phyloP scores from a whole-genome alignment of 768 basidiomycete genomes.

The Mycena capillaripes region DNA sequence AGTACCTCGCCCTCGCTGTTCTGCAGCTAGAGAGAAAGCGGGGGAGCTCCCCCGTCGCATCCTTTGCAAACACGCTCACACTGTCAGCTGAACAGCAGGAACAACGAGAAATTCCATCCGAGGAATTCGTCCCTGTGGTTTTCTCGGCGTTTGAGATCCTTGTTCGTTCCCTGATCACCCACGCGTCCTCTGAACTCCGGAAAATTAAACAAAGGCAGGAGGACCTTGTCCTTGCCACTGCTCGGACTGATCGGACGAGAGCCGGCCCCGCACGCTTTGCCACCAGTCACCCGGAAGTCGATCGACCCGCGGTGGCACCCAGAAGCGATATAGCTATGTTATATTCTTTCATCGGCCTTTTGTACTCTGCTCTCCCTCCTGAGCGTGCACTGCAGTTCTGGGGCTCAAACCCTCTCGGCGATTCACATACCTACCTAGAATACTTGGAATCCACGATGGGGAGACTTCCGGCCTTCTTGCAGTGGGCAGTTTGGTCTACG shows the following conservation, averaged over 20 bases:
- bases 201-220: constrained; percentile 94
- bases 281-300: constrained; percentile 56
- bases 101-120: constrained; percentile 58
- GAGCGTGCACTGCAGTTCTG: constrained; percentile 91
- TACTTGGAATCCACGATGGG: constrained; percentile 71
- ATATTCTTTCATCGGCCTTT: constrained; percentile 85
- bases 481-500: constrained; percentile 93
- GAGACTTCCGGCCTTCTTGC: constrained; percentile 81
- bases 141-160: constrained; percentile 79
- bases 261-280: constrained; percentile 62
- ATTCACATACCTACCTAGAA: constrained; percentile 66
- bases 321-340: constrained; percentile 90
- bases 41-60: constrained; percentile 50
- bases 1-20: constrained; percentile 74
- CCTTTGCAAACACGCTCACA: constrained; percentile 50
- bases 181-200: constrained; percentile 84
- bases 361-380: constrained; percentile 80
- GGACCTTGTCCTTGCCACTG: constrained; percentile 79
- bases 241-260: constrained; percentile 74
- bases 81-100: constrained; percentile 58
- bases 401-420: constrained; percentile 69
- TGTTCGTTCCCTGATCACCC: constrained; percentile 77
- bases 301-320: constrained; percentile 59
- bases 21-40: constrained; percentile 66
- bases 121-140: constrained; percentile 68